Conservation (phyloP, 1,284 basidiomycete species). For the Mycosarcoma maydis region DNA sequence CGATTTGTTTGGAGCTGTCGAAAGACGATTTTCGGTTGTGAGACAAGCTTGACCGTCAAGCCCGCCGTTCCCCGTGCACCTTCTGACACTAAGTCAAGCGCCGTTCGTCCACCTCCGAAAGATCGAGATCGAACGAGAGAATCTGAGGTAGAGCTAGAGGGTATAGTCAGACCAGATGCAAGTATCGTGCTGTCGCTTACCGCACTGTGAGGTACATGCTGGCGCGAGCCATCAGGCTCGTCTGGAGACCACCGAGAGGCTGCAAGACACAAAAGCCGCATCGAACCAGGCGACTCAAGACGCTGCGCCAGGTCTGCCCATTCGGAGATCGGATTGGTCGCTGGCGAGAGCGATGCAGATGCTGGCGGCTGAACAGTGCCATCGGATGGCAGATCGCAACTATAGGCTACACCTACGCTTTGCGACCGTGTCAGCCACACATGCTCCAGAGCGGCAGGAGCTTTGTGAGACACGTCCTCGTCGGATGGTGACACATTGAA, state of each 20-base stretch:
- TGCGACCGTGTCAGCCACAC: background rate
- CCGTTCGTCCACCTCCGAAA: too few species aligned
- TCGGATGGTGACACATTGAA: too few species aligned
- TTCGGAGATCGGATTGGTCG: background rate
- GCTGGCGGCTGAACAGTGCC: background rate
- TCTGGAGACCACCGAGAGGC: conserved; percentile 3
- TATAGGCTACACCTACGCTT: background rate
- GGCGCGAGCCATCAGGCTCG: background rate
- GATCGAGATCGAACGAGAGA: too few species aligned
- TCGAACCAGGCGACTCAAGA: conserved; percentile 16
- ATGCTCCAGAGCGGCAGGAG: background rate
- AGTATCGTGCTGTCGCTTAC: too few species aligned
- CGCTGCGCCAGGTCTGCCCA: conserved; percentile 20
- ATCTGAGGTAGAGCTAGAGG: too few species aligned
- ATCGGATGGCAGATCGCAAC: background rate
- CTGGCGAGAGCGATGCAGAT: background rate
- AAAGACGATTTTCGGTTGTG: too few species aligned
- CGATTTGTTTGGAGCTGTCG: background rate
- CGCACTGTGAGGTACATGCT: too few species aligned
- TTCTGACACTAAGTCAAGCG: too few species aligned
- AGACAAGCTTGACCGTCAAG: too few species aligned
- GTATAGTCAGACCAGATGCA: too few species aligned
- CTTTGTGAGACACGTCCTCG: too few species aligned
- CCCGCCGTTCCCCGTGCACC: too few species aligned
- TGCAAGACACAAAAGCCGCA: conserved; percentile 27